Base-by-base conservation (phyloP, 192 early-diverging fungal genomes). In the Backusella parvicylindrica region DNA sequence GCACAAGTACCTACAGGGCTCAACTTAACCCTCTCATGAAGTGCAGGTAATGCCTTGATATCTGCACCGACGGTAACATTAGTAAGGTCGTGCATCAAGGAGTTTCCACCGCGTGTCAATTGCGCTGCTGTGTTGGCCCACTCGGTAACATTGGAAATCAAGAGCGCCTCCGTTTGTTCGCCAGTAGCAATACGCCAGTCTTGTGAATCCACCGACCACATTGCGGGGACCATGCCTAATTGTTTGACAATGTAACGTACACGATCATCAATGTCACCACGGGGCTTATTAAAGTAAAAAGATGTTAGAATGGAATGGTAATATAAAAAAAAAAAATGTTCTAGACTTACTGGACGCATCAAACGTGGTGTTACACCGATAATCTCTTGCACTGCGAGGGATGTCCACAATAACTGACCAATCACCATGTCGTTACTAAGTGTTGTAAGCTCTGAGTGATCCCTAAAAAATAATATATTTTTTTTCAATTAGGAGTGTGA, bases 401-500 rank as follows among this genome's bases (percentile, higher is more conserved):
- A 83, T 21, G 90, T 92, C 87, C 89, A 92, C 65, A 86, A 82
- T 30, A 94, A 72, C 75, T 93, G 90, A 41, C 87, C 86, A 28
- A 93, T 78, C 40, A 93, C 85, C 63, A 88, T 84, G 41, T 88
- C 90, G 31, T 88, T 92, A n/a, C 88, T 85, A 64, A 90, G 78
- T 15, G 85, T 76, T 53, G 91, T 90, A 0, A 86, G 72, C 7
- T 82, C 83, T 23, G 84, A 72, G 72, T 93, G 92, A 6, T 88
- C 85, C 88, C 74, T 75, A 75, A 1, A 28, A 50, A 28, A 60
- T 9, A 8, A 3, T 21, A 60, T 60, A 47, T 0, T 38, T 38
- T 12, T 60, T 60, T 60, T 36, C 7, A 69, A 38, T 21, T 26
- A 30, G 23, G 26, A 21, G 11, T 30, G 15, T 66, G 18, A 43